phyloP scores from a whole-genome alignment of 1,284 basidiomycete species.

The Porphyrellus sp. region DNA sequence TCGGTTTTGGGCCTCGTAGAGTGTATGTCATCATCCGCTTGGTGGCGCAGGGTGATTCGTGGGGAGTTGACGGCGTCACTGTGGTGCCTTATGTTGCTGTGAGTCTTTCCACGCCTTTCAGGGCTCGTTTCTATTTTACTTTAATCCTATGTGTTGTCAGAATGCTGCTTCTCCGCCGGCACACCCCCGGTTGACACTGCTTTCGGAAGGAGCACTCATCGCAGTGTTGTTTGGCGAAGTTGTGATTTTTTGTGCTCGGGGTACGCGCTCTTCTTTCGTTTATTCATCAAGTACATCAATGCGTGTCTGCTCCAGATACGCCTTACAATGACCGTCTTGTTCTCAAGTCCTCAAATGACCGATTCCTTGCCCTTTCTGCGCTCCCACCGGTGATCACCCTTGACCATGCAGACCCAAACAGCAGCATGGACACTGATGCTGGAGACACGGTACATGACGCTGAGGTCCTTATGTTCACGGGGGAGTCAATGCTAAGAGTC shows the following conservation, averaged over 20 bases:
- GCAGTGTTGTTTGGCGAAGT: conserved; percentile 74
- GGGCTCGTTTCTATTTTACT: conserved; percentile 1
- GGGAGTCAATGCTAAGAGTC: conserved; percentile 65
- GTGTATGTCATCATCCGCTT: conserved; percentile 63
- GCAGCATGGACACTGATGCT: conserved; percentile 8
- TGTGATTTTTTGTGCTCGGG: conserved; percentile 65
- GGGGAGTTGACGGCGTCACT: conserved; percentile 39
- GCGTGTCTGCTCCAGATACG: conserved; percentile 45
- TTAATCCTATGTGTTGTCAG: conserved; percentile 34
- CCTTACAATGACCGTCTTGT: conserved; percentile 70
- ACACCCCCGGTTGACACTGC: conserved; percentile 62
- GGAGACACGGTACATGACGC: conserved; percentile 39
- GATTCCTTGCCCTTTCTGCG: conserved; percentile 67
- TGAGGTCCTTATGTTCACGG: conserved; percentile 60
- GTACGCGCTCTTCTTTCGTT: conserved; percentile 35
- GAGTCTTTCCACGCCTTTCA: conserved; percentile 29
- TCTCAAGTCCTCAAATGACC: conserved; percentile 63
- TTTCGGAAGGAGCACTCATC: conserved; percentile 54
- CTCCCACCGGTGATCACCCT: conserved; percentile 30
- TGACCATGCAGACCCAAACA: conserved; percentile 23
- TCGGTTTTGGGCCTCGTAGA: conserved; percentile 47
- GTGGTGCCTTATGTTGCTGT: conserved; percentile 75
- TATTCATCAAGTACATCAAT: neutral
- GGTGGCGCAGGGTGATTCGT: conserved; percentile 27
- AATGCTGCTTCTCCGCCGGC: conserved; percentile 65